Conservation (phyloP, 1,284 basidiomycete genomes). For the Rhodotorula glutinis region DNA sequence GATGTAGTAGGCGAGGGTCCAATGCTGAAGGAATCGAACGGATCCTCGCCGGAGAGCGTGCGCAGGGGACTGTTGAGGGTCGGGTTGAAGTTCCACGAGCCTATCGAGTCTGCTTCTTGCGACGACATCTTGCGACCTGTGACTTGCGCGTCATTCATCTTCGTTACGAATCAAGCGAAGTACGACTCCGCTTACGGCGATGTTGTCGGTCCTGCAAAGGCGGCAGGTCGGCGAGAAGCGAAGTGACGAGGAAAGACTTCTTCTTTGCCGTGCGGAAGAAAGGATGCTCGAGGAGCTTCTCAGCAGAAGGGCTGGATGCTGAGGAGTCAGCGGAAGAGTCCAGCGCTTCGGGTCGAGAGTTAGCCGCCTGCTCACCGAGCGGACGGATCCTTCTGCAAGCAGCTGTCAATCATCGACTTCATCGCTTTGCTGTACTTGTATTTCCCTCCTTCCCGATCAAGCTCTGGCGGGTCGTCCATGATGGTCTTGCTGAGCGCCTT, state of each 20-base stretch:
- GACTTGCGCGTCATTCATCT: not conserved
- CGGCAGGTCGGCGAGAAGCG: slow-evolving; percentile 57
- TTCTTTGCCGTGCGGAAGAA: slow-evolving; percentile 74
- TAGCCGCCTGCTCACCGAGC: slow-evolving; percentile 54
- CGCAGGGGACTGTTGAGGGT: slow-evolving; percentile 15
- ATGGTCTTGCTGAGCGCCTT: slow-evolving; percentile 66
- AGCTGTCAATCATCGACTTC: slow-evolving; percentile 74
- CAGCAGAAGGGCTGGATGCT: slow-evolving; percentile 63
- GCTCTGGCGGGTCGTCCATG: slow-evolving; percentile 55
- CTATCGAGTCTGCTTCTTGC: slow-evolving; percentile 15
- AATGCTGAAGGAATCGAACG: slow-evolving; percentile 24
- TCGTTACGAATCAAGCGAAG: no score
- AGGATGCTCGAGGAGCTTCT: slow-evolving; percentile 68
- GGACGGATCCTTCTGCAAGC: slow-evolving; percentile 74
- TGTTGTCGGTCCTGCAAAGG: slow-evolving; percentile 42
- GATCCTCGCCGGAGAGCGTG: slow-evolving; percentile 12
- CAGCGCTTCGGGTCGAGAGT: not conserved
- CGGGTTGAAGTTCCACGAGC: slow-evolving; percentile 33
- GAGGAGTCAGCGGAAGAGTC: slow-evolving; percentile 3
- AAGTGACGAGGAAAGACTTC: slow-evolving; percentile 66
- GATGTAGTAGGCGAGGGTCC: slow-evolving; percentile 17
- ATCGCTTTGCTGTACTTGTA: slow-evolving; percentile 76
- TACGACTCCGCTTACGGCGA: slow-evolving; percentile 21
- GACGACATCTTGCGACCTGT: slow-evolving; percentile 21
- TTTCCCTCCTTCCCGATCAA: slow-evolving; percentile 68